A percentile compares a stretch with the other conserved stretches of the same genome.
Evolutionary conservation across 2,329 filamentous ascomycete genomes (phyloP).

Genomic region (Corniculantispora saksenae): DNA sequence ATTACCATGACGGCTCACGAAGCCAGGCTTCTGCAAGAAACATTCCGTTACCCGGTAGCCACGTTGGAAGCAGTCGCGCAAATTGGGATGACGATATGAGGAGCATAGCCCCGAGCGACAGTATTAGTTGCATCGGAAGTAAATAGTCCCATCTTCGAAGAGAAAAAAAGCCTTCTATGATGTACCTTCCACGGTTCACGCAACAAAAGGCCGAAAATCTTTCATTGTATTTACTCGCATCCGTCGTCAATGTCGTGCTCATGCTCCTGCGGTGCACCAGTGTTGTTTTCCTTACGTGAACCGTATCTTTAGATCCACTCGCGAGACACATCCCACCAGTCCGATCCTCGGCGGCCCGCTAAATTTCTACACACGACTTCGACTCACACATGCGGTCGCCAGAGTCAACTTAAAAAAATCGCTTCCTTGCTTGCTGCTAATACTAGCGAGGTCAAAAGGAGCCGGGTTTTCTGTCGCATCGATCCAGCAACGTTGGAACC

Average conservation of each 20-base stretch:
- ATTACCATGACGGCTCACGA: background rate
- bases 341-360: slow-evolving; percentile 17
- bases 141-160: background rate
- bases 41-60: slow-evolving; percentile 25
- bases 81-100: slow-evolving; percentile 50
- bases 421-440: background rate
- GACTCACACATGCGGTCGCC: slow-evolving; percentile 5
- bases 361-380: slow-evolving; percentile 4
- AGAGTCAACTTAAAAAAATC: background rate
- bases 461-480: background rate
- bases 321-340: background rate
- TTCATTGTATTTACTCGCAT: background rate
- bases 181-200: too few species aligned
- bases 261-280: background rate
- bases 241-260: background rate
- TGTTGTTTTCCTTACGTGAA: background rate
- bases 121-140: slow-evolving; percentile 61
- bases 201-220: too few species aligned
- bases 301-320: slow-evolving; percentile 12
- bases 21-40: slow-evolving; percentile 28
- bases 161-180: too few species aligned
- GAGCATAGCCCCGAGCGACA: slow-evolving; percentile 61
- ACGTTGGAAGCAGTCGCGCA: slow-evolving; percentile 41
- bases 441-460: background rate
- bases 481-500: background rate